Percentiles rank a stretch among this genome's conserved stretches.
Evolutionary conservation across 225 moss, liverwort and hornwort genomes (phyloP).

Genomic region (Antitrichia curtipendula): DNA sequence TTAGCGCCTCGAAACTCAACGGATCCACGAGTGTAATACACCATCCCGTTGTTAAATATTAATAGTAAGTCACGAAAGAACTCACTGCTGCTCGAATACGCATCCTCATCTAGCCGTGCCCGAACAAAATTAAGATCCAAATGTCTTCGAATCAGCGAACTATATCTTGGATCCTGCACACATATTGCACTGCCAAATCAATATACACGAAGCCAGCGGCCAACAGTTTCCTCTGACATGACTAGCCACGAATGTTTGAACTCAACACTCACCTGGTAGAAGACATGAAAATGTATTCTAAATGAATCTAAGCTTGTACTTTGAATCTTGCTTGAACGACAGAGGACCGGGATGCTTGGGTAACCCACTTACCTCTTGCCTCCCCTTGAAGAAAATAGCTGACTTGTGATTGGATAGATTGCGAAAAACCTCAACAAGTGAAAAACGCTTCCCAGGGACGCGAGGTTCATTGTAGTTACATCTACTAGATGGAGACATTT

Average conservation of each 20-base stretch:
- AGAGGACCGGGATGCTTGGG: neutral
- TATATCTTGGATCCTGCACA: slow-evolving; percentile 43
- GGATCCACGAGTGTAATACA: slow-evolving; percentile 44
- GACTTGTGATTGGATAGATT: slow-evolving; percentile 59
- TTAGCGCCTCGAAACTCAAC: slow-evolving; percentile 53
- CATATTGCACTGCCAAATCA: neutral
- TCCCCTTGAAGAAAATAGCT: slow-evolving; percentile 53
- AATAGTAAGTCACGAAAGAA: slow-evolving; percentile 82
- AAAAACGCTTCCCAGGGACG: slow-evolving; percentile 53
- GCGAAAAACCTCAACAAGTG: slow-evolving; percentile 65
- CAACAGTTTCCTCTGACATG: neutral
- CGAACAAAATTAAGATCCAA: slow-evolving; percentile 68
- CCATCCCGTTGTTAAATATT: slow-evolving; percentile 78
- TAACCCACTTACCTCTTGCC: slow-evolving; percentile 43
- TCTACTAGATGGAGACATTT: slow-evolving; percentile 55
- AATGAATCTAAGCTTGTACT: neutral
- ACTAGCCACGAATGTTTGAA: neutral
- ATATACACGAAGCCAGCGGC: neutral
- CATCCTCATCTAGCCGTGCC: slow-evolving; percentile 67
- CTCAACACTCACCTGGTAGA: neutral
- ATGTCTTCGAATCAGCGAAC: slow-evolving; percentile 52
- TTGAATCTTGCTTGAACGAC: neutral
- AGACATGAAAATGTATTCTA: neutral
- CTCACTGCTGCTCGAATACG: slow-evolving; percentile 71
- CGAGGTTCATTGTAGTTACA: slow-evolving; percentile 54